A percentile compares a stretch with the other conserved stretches of the same genome.
Conservation (phyloP, 345 rosid species). For the Mercurialis annua region DNA sequence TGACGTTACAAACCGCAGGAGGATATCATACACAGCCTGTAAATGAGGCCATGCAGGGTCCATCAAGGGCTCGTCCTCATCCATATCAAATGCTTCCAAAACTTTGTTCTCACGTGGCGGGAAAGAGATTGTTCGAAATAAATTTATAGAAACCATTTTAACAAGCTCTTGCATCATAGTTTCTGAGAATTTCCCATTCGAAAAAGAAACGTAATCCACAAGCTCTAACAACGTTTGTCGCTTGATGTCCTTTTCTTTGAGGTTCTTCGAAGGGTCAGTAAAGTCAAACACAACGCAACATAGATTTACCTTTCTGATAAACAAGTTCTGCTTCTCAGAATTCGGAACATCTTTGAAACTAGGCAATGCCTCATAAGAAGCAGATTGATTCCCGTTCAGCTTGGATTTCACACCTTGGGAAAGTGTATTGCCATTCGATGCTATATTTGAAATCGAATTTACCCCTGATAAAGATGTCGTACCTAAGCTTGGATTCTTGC, state of each 20-base stretch:
- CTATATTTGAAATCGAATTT: conserved; percentile 30
- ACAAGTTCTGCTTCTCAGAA: conserved; percentile 65
- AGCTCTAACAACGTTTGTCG: conserved; percentile 73
- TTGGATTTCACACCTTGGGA: conserved; percentile 40
- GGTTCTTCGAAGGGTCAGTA: conserved; percentile 54
- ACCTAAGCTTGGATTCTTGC: conserved; percentile 32
- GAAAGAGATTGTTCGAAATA: conserved; percentile 62
- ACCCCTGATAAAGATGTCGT: too few species aligned
- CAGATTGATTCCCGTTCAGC: conserved; percentile 43
- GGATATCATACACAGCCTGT: conserved; percentile 74
- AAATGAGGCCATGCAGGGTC: conserved; percentile 88
- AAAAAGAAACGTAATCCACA: conserved; percentile 64
- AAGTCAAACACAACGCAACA: conserved; percentile 74
- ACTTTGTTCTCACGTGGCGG: conserved; percentile 59
- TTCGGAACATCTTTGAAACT: conserved; percentile 68
- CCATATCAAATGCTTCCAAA: conserved; percentile 66
- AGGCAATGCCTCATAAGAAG: conserved; percentile 62
- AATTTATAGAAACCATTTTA: conserved; percentile 64
- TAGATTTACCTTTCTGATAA: conserved; percentile 50
- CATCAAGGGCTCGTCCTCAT: conserved; percentile 73
- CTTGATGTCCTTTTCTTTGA: conserved; percentile 74
- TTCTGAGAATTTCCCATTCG: conserved; percentile 62
- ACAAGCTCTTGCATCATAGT: conserved; percentile 58
- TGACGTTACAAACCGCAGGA: conserved; percentile 70
- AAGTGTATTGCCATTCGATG: conserved; percentile 42